phyloP scores from a whole-genome alignment of 345 rosid species.

The Jatropha curcas region DNA sequence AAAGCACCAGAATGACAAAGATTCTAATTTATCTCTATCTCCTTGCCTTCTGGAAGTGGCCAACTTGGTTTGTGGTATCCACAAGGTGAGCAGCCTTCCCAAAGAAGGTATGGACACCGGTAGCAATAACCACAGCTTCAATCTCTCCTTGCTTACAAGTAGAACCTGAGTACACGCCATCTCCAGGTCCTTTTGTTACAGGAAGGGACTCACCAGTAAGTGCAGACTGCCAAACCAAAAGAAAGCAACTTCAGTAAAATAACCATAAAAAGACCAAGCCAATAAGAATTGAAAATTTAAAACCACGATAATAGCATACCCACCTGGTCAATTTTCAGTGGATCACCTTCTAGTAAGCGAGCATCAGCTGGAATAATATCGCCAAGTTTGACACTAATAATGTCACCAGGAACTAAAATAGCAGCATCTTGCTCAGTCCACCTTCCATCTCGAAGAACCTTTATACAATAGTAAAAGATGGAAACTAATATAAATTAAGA shows the following conservation, averaged over 20 bases:
- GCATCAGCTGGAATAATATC: constrained; percentile 99
- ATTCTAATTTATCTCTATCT: neutral
- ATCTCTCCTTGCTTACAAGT: constrained; percentile 98
- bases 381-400: constrained; percentile 85
- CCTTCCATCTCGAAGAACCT: constrained; percentile 96
- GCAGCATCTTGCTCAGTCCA: constrained; percentile 97
- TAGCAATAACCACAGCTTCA: constrained; percentile 93
- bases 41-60: constrained; percentile 92
- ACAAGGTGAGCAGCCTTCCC: constrained; percentile 99
- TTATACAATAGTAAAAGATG: constrained; percentile 18
- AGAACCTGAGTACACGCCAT: constrained; percentile 96
- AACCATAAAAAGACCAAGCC: constrained; percentile 12
- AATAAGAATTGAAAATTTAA: constrained; percentile 13
- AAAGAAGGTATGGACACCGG: constrained; percentile 97
- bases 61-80: constrained; percentile 97
- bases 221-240: constrained; percentile 64
- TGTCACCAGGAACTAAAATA: constrained; percentile 87
- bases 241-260: constrained; percentile 11
- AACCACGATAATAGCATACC: constrained; percentile 3
- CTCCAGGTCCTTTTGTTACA: constrained; percentile 94
- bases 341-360: constrained; percentile 93
- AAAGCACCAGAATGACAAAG: neutral
- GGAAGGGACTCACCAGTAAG: constrained; percentile 99
- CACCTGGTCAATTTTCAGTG: constrained; percentile 95
- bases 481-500: constrained; percentile 2